Evolutionary conservation across 805 yeast species (phyloP), one percentile per base, ranked within the genome.

Genomic region (Spathaspora gorwiae): DNA sequence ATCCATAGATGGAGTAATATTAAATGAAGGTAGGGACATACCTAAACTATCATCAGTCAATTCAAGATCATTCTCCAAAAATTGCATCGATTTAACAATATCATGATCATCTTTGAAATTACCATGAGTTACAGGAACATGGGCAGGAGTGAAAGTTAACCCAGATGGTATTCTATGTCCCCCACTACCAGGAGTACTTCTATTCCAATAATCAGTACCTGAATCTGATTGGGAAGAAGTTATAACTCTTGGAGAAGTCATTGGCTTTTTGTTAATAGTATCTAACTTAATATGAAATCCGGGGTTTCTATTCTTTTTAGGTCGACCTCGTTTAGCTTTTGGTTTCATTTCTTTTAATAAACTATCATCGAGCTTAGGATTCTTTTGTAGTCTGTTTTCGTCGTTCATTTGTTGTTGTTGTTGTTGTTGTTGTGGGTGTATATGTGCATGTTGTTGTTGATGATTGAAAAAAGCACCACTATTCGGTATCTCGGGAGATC

Each of bases 1-100:
- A 34, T 59, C 59, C 64, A 64, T 61, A 6, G 56, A 51, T 3
- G 70, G 71, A 2, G 71, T 66, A 11, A 64, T 47, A 38, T 54
- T 56, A 35, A 45, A 39, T 29, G 48, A 37, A 9, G 45, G 44
- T 19, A 48, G 42, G 24, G 13, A 15, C 19, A 41, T 24, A 2
- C 35, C 27, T 11, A 31, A 39, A 3, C 39, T 40, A 15, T 15
- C 27, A 26, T 41, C 42, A 39, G 42, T 40, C 3, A 43, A 19
- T 40, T 43, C 42, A 5, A 48, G 40, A 26, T 48, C 49, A 7
- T 40, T 32, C 2, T 35, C 45, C 8, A n/a, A n/a, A 9, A 38
- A 26, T 19, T 40, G 27, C 14, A 32, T 33, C 1, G 40, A 35
- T 3, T 19, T 11, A 2, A 32, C 36, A 13, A 26, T 7, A 7